These are phyloP conservation scores for Rutstroemia sydowiana DNA, from an alignment of 2,329 filamentous ascomycete genomes.

Conservation along the genomic window DNA sequence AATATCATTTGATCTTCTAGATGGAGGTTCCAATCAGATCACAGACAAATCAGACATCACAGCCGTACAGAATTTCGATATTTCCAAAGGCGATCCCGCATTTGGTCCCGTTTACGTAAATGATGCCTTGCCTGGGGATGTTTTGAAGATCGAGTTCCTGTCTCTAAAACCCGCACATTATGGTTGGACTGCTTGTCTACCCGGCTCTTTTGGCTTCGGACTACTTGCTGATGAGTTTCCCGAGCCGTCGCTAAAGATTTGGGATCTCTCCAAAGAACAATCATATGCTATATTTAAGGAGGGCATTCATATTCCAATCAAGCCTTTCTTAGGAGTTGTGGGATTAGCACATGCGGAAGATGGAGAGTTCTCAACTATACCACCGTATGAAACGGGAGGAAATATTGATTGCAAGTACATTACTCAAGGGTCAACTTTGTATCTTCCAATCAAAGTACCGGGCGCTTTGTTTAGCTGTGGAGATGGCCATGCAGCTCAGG, in stretches of 20 bases:
- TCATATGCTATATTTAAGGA: conserved; percentile 39
- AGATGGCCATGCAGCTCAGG: conserved; percentile 47
- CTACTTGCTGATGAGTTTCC: conserved; percentile 42
- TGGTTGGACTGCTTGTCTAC: conserved; percentile 47
- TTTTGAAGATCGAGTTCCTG: conserved; percentile 44
- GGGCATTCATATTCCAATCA: conserved; percentile 41
- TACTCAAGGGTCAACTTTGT: conserved; percentile 39
- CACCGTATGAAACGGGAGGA: conserved; percentile 44
- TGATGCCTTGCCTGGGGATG: conserved; percentile 43
- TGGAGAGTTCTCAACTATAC: conserved; percentile 42
- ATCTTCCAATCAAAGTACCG: conserved; percentile 41
- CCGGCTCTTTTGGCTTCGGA: conserved; percentile 40
- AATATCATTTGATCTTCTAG: conserved; percentile 42
- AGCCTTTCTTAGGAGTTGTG: conserved; percentile 46
- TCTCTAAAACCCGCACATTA: conserved; percentile 38
- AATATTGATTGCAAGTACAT: conserved; percentile 48
- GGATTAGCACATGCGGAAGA: conserved; percentile 40
- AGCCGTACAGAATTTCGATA: conserved; percentile 35
- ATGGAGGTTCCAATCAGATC: conserved; percentile 45
- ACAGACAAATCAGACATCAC: conserved; percentile 35
- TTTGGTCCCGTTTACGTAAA: conserved; percentile 44
- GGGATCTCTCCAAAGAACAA: conserved; percentile 36
- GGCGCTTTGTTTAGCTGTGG: conserved; percentile 47
- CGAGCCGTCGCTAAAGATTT: conserved; percentile 39
- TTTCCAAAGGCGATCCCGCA: conserved; percentile 35